Conservation (phyloP, 805 yeast species). For the Wickerhamiella parazyma region DNA sequence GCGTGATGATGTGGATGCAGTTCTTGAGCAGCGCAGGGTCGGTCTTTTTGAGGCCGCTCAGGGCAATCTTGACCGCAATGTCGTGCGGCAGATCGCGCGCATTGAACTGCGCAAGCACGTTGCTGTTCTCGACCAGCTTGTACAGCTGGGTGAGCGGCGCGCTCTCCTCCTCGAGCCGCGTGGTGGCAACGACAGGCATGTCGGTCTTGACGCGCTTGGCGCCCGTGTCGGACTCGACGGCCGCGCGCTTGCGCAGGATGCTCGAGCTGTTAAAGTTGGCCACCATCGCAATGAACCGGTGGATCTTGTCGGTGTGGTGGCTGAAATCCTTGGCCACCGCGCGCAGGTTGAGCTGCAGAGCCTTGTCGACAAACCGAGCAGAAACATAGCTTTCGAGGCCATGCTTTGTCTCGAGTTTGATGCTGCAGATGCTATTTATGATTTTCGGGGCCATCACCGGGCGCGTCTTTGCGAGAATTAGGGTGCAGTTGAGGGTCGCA, state of each 20-base stretch:
- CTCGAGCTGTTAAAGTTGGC: constrained; percentile 22
- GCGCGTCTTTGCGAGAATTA: constrained; percentile 51
- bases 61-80: constrained; percentile 47
- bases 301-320: constrained; percentile 25
- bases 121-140: constrained; percentile 46
- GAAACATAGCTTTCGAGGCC: constrained; percentile 23
- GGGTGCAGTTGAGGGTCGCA: constrained; percentile 52
- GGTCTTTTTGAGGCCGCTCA: constrained; percentile 47
- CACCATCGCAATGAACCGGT: constrained; percentile 21
- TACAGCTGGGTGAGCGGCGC: constrained; percentile 47
- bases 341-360: constrained; percentile 16
- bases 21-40: constrained; percentile 40
- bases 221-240: constrained; percentile 21
- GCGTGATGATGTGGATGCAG: constrained; percentile 55
- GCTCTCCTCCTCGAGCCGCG: constrained; percentile 15
- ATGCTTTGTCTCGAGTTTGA: constrained; percentile 30
- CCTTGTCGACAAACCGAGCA: constrained; percentile 16
- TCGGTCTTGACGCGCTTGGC: constrained; percentile 18
- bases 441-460: constrained; percentile 44
- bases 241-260: constrained; percentile 23
- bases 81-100: constrained; percentile 53
- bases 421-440: constrained; percentile 43
- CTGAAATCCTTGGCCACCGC: constrained; percentile 17
- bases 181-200: constrained; percentile 14
- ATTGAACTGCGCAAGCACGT: constrained; percentile 56